phyloP scores from a whole-genome alignment of 2,329 filamentous ascomycete species.

The Sporothrix globosa region DNA sequence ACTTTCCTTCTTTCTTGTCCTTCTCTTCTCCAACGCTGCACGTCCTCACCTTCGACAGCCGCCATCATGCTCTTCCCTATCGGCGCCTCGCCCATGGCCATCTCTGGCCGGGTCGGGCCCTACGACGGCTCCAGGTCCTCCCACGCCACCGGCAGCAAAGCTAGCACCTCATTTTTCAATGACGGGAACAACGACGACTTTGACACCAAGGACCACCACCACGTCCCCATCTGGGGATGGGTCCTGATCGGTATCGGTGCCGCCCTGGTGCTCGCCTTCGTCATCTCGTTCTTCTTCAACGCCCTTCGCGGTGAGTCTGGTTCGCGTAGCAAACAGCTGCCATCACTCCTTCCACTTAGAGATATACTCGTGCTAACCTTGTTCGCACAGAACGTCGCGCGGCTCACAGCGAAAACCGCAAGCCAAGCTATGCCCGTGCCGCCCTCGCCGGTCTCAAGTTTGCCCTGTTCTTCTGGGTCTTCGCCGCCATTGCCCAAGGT shows the following conservation, averaged over 20 bases:
- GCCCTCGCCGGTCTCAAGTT: slow-evolving; percentile 25
- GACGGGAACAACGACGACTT: slow-evolving; percentile 2
- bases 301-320: not conserved
- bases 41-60: too few relatives aligned
- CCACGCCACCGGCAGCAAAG: not conserved
- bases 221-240: slow-evolving; percentile 29
- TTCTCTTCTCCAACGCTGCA: not conserved
- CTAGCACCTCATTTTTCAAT: not conserved
- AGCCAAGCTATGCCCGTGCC: slow-evolving; percentile 1
- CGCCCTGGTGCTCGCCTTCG: not conserved
- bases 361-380: not conserved
- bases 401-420: slow-evolving; percentile 23
- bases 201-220: not conserved
- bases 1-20: not conserved
- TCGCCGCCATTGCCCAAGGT: slow-evolving; percentile 21
- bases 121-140: not conserved
- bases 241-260: slow-evolving; percentile 28
- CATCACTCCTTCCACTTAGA: not conserved
- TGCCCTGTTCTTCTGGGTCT: slow-evolving; percentile 29
- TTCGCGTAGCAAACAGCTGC: not conserved
- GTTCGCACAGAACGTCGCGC: slow-evolving; percentile 6
- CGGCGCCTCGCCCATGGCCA: slow-evolving; percentile 4
- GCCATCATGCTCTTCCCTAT: slow-evolving; percentile 26
- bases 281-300: not conserved
- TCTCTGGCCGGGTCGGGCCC: slow-evolving; percentile 8